Percentiles rank a stretch among this genome's conserved stretches.
Conservation (phyloP, 148 eudicot genomes). For the Nyssa sinensis region DNA sequence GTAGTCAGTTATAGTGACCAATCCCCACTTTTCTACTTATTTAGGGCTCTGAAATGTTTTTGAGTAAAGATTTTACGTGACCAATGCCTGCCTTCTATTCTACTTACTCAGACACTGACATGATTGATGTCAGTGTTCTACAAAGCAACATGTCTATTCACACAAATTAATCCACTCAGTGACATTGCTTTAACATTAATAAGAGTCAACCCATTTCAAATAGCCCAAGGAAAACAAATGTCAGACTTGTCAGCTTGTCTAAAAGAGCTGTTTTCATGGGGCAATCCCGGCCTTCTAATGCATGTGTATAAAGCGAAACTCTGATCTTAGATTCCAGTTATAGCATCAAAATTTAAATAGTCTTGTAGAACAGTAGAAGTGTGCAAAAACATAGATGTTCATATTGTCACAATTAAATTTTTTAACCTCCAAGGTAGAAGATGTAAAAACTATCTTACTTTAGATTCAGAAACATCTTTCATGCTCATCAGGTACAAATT, state of each 20-base stretch:
- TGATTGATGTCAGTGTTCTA: too few relatives aligned
- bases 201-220: background rate
- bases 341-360: background rate
- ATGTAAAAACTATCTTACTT: constrained; percentile 34
- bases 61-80: too few relatives aligned
- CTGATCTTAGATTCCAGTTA: background rate
- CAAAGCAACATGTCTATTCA: background rate
- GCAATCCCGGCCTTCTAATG: too few relatives aligned
- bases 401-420: background rate
- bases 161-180: background rate
- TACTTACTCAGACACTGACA: too few relatives aligned
- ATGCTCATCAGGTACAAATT: constrained; percentile 51
- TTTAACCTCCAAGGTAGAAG: background rate
- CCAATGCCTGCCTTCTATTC: too few relatives aligned
- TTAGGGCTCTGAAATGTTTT: background rate
- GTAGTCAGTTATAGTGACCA: background rate
- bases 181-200: background rate
- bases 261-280: too few relatives aligned
- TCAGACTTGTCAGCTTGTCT: background rate
- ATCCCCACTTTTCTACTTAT: too few relatives aligned
- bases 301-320: too few relatives aligned
- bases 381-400: background rate
- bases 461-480: constrained; percentile 42
- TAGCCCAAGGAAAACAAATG: background rate
- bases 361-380: too few relatives aligned